A percentile compares a stretch with the other conserved stretches of the same genome.
Conservation (phyloP, 1,284 basidiomycete species). For the Irpex sp. region DNA sequence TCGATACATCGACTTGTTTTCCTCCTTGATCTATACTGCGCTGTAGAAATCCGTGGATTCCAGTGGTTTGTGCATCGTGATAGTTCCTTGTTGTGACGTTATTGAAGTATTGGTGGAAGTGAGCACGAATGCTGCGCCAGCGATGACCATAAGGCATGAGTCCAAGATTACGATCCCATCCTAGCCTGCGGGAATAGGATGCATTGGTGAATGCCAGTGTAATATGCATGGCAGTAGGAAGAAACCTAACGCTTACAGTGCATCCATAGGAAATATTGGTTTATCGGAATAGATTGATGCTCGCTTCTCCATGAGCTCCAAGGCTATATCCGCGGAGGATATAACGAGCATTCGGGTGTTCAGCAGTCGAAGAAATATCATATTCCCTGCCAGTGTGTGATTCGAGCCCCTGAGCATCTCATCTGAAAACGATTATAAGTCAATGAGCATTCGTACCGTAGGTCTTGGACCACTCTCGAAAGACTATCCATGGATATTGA, state of each 20-base stretch:
- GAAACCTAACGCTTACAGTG: neutral
- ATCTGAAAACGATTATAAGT: neutral
- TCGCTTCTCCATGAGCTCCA: constrained; percentile 10
- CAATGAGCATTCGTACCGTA: neutral
- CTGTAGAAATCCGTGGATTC: neutral
- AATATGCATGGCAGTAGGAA: neutral
- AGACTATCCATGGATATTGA: neutral
- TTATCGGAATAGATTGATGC: constrained; percentile 9
- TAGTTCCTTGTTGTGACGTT: constrained; percentile 11
- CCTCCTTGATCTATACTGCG: neutral
- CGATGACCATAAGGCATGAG: constrained; percentile 35
- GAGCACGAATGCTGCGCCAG: constrained; percentile 36
- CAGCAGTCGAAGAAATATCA: constrained; percentile 4
- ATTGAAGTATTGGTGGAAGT: constrained; percentile 28
- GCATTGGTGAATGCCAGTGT: neutral
- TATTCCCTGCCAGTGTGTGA: neutral
- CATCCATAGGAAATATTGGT: neutral
- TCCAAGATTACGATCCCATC: constrained; percentile 26
- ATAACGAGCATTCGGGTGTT: neutral
- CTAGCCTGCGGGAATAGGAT: neutral
- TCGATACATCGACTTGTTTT: neutral
- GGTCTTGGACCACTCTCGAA: neutral
- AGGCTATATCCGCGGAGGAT: neutral
- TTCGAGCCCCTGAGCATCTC: neutral
- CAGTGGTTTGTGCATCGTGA: neutral